Evolutionary conservation across 352 stramenopile genomes (phyloP).

Genomic region (Aphanomyces astaci): DNA sequence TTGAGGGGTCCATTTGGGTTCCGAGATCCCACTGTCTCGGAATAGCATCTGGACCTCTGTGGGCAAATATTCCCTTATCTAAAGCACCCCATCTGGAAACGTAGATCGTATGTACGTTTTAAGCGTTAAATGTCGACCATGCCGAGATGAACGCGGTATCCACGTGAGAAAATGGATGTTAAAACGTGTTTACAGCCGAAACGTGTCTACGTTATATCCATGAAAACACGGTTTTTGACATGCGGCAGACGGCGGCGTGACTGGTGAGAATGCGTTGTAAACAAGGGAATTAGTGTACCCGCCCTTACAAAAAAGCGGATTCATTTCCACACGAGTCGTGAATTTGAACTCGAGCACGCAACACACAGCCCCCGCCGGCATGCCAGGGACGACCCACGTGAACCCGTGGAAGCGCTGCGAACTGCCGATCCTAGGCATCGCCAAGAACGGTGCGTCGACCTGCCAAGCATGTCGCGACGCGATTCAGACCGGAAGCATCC

Average conservation of each 20-base stretch:
- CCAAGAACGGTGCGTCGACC: conserved; percentile 2
- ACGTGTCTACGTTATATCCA: no score
- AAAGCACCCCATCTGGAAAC: neutral
- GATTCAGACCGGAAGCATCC: neutral
- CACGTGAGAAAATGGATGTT: no score
- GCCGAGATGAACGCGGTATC: no score
- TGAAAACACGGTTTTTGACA: no score
- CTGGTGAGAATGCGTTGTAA: neutral
- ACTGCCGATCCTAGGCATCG: conserved; percentile 17
- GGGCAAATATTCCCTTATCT: neutral
- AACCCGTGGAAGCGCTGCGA: conserved; percentile 12
- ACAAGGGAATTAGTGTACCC: neutral
- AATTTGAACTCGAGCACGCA: neutral
- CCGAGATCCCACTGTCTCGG: neutral
- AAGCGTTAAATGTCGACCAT: no score
- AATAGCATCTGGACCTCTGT: neutral
- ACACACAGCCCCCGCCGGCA: no score
- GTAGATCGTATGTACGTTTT: neutral
- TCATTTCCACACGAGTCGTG: neutral
- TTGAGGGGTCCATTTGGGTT: no score
- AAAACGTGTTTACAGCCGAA: no score
- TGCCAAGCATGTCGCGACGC: conserved; percentile 3
- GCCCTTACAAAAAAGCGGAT: neutral
- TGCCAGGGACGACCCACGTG: neutral
- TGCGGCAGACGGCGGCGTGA: neutral